These are phyloP conservation scores for Aspergillus tanneri DNA, from an alignment of 2,329 filamentous ascomycete genomes.

Conservation along the genomic window DNA sequence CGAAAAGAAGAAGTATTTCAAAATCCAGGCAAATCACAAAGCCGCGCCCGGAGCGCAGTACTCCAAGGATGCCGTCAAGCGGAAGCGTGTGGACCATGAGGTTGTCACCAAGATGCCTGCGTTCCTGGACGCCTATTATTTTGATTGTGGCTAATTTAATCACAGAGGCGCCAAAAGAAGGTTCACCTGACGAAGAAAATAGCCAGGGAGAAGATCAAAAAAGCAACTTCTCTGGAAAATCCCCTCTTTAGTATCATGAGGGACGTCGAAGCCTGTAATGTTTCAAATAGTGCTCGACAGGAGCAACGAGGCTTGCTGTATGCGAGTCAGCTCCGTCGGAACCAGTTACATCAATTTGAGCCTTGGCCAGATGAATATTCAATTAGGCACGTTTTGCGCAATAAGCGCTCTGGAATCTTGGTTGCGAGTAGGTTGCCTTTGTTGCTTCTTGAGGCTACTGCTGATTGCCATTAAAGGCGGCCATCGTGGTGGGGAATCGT, in stretches of 20 bases:
- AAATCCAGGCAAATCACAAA: slow-evolving; percentile 56
- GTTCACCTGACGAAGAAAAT: slow-evolving; percentile 27
- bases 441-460: neutral
- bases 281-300: slow-evolving; percentile 22
- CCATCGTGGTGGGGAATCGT: slow-evolving; percentile 29
- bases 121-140: too few relatives aligned
- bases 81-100: slow-evolving; percentile 51
- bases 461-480: slow-evolving; percentile 26
- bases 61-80: slow-evolving; percentile 60
- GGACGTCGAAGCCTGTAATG: slow-evolving; percentile 28
- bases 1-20: slow-evolving; percentile 66
- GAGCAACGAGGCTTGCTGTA: slow-evolving; percentile 32
- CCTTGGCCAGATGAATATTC: slow-evolving; percentile 27
- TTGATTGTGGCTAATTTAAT: slow-evolving; percentile 7
- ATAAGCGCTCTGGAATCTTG: slow-evolving; percentile 36
- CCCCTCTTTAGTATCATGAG: slow-evolving; percentile 30
- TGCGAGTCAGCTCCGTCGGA: slow-evolving; percentile 33
- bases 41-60: slow-evolving; percentile 55
- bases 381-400: slow-evolving; percentile 34
- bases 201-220: slow-evolving; percentile 36
- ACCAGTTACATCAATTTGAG: slow-evolving; percentile 33
- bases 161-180: slow-evolving; percentile 31
- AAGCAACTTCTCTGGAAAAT: slow-evolving; percentile 28
- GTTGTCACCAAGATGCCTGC: slow-evolving; percentile 12
- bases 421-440: slow-evolving; percentile 34